Base-by-base conservation (phyloP, 202 grass and related monocot species). In the Panicum hallii region DNA sequence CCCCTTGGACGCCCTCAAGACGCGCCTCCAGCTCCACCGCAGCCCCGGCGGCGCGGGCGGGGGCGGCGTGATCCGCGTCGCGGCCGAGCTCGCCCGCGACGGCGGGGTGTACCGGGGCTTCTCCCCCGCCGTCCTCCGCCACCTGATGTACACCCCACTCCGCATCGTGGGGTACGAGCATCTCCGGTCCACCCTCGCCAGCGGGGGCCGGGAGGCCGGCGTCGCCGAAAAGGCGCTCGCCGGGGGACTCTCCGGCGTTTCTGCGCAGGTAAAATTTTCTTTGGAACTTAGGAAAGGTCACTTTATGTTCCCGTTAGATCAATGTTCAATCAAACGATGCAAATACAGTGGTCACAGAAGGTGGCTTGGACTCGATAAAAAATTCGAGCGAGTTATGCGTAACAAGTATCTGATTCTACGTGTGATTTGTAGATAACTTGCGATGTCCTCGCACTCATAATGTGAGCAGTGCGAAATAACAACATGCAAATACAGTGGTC, bases 101-200 rank as follows among this genome's bases (percentile, higher is more conserved):
- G 90, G 95, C 12, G 90, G 86, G 1, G 23, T 88, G 70, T 97
- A 97, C 82, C 86, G 90, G 67, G 92, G 92, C 10, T 76, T 97
- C 63, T 88, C 90, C 5, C 92, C 95, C 3, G 95, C 95, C n/a
- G 4, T 97, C 15, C 79, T 97, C 54, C 90, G 92, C 49, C 92
- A 97, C 72, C 79, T 97, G 58, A 81, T 94, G 49, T 97, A 97
- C 81, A 91, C 90, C 34, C 92, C 95, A 7, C 89, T 94, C 44
- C 87, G 92, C 79, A 97, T 94, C 79, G 87, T 94, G 9, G 85
- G 95, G 19, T 97, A 94, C 85, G 95, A 97, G 79, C 73, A 93
- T 77, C 80, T 97, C 54, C 88, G 92, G 50, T 84, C 60, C 69
- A 63, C 67, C 58, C 74, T 91, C 15, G 76, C 77, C 32, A 72